Percentiles rank a stretch among this genome's conserved stretches.
phyloP scores from a whole-genome alignment of 2,329 filamentous ascomycete genomes.

The Cercospora sp. region DNA sequence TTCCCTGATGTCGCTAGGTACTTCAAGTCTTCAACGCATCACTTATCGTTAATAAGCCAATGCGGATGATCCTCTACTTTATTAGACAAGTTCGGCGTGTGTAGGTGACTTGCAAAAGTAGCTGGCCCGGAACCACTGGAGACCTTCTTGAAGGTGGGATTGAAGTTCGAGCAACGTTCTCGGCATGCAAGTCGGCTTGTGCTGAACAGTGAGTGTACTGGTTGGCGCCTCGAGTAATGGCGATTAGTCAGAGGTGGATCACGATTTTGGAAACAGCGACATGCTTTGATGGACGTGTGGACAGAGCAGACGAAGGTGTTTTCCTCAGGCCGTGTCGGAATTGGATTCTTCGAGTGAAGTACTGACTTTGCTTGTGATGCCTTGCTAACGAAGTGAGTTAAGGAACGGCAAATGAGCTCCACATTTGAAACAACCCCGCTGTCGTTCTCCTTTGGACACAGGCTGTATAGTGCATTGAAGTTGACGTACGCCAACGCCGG shows the following conservation, averaged over 20 bases:
- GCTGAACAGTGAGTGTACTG: neutral
- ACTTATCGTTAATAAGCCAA: neutral
- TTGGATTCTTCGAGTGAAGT: neutral
- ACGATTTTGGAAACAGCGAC: neutral
- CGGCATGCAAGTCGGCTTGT: neutral
- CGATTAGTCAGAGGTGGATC: neutral
- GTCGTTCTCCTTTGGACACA: neutral
- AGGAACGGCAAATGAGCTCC: neutral
- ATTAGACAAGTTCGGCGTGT: neutral
- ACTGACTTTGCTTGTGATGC: neutral
- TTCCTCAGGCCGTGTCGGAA: neutral
- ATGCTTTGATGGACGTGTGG: neutral
- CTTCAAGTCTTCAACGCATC: neutral
- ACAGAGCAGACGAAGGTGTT: neutral
- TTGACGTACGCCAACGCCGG: slow-evolving; percentile 1
- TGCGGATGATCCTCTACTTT: neutral
- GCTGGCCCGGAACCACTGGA: neutral
- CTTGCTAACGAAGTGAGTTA: neutral
- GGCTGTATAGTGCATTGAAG: neutral
- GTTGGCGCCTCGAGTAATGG: neutral
- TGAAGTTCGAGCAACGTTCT: neutral
- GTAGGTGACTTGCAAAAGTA: neutral
- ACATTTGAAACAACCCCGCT: neutral
- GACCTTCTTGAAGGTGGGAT: neutral
- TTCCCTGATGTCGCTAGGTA: neutral